phyloP scores from a whole-genome alignment of 2,329 filamentous ascomycete genomes.

The Huntiella bhutanensis region DNA sequence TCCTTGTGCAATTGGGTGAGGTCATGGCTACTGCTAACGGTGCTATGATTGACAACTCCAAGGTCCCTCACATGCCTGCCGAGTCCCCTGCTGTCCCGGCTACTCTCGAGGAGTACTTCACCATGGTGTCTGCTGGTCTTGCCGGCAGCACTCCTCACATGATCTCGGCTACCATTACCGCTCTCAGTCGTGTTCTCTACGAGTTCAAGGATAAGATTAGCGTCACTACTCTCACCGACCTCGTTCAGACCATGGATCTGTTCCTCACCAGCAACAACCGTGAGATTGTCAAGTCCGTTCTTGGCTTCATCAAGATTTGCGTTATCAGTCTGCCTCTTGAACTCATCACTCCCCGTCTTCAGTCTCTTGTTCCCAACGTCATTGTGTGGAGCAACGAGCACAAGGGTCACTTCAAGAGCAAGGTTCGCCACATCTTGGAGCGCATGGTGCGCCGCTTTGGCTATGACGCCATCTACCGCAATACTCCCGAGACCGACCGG shows the following conservation, averaged over 20 bases:
- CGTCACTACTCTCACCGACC: slow-evolving; percentile 52
- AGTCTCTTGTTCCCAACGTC: slow-evolving; percentile 65
- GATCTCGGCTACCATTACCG: slow-evolving; percentile 93
- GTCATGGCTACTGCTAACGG: slow-evolving; percentile 50
- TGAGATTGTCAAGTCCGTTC: slow-evolving; percentile 83
- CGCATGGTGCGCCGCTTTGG: slow-evolving; percentile 85
- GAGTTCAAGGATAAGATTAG: slow-evolving; percentile 62
- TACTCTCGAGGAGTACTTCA: slow-evolving; percentile 86
- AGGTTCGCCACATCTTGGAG: slow-evolving; percentile 96
- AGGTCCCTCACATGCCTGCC: slow-evolving; percentile 69
- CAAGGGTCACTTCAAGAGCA: slow-evolving; percentile 89
- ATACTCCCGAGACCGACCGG: slow-evolving; percentile 68
- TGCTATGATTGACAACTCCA: slow-evolving; percentile 62
- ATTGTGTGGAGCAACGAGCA: slow-evolving; percentile 97
- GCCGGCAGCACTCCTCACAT: slow-evolving; percentile 88
- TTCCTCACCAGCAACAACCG: slow-evolving; percentile 94
- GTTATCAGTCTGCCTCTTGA: slow-evolving; percentile 67
- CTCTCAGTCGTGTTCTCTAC: slow-evolving; percentile 80
- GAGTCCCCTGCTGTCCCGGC: slow-evolving; percentile 62
- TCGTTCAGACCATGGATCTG: slow-evolving; percentile 87
- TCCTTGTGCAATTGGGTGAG: slow-evolving; percentile 75
- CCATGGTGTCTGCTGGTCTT: slow-evolving; percentile 91
- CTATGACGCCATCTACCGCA: slow-evolving; percentile 56
- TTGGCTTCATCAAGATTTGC: slow-evolving; percentile 94
- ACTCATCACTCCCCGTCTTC: slow-evolving; percentile 59